These are phyloP conservation scores for Canavalia ensiformis DNA, from an alignment of 306 rosid genomes.

Conservation along the genomic window DNA sequence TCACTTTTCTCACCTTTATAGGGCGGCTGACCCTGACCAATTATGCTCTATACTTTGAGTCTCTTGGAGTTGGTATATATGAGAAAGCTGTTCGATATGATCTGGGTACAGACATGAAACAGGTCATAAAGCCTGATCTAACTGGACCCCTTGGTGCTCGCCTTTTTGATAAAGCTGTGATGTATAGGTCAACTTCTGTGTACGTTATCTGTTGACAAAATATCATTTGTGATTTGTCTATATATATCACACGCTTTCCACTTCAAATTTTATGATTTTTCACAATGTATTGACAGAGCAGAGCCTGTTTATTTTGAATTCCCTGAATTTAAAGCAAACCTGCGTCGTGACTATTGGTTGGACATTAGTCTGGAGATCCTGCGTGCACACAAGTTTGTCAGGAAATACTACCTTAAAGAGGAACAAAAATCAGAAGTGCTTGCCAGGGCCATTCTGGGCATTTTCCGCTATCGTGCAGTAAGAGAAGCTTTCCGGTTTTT, in stretches of 20 bases:
- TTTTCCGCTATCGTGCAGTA: conserved; percentile 79
- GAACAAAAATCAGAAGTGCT: conserved; percentile 77
- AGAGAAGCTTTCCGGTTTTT: conserved; percentile 77
- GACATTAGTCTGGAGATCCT: conserved; percentile 87
- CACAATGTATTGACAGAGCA: conserved; percentile 65
- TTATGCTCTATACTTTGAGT: conserved; percentile 87
- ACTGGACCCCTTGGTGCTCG: conserved; percentile 98
- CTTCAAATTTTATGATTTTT: conserved; percentile 51
- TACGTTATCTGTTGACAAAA: conserved; percentile 59
- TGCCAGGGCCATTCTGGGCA: conserved; percentile 79
- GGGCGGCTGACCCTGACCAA: conserved; percentile 90
- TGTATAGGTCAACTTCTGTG: conserved; percentile 87
- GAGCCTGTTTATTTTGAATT: conserved; percentile 94
- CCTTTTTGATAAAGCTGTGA: conserved; percentile 93
- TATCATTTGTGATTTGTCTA: conserved; percentile 13
- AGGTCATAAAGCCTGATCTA: conserved; percentile 87
- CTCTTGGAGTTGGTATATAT: conserved; percentile 83
- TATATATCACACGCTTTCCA: conserved; percentile 34
- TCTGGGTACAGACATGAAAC: conserved; percentile 77
- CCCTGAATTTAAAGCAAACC: conserved; percentile 89
- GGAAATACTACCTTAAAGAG: conserved; percentile 70
- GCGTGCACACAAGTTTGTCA: conserved; percentile 71
- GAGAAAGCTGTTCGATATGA: conserved; percentile 90
- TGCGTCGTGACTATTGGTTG: conserved; percentile 94
- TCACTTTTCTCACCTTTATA: conserved; percentile 53